Evolutionary conservation across 2,329 filamentous ascomycete genomes (phyloP), one percentile per base, ranked within the genome.

Genomic region (Colletotrichum cordylinicola): DNA sequence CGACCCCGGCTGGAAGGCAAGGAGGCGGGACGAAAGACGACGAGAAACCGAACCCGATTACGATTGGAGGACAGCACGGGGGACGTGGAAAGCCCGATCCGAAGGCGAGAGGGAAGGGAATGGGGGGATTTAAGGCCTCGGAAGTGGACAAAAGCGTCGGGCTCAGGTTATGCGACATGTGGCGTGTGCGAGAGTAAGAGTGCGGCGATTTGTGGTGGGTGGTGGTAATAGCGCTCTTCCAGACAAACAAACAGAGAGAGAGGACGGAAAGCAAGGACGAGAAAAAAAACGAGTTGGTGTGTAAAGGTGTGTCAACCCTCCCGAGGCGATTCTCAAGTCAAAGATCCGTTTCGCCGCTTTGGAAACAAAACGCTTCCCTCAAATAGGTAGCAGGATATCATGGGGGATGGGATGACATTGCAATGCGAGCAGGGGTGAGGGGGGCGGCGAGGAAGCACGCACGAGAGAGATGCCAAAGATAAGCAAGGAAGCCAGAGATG

Each of bases 21-120:
- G 16, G 37, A 64, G 35, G 55, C 61, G 31, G 39, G 37, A 64
- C 48, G 27, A 21, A 21, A 18, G 27, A 35, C 29, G 21, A 21
- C n/a, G 37, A 43, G 24, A 35, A 73, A n/a, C 62, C 73, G 73
- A 75, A 75, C 58, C 24, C 73, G 73, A 73, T 39, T 75, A 75
- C 70, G 73, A 48, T 24, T 71, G 56, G 55, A 21, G 24, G 8
- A 48, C 12, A 58, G 21, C 18, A 24, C 35, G 58, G 70, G 64
- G 52, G 29, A 27, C 12, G 27, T 60, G 56, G 31, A 73, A 55
- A 75, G 64, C 58, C 73, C 56, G 35, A 48, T 18, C 29, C 37
- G 64, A 55, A 13, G 18, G 31, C 29, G 29, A 31, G 8, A 39
- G 35, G 21, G n/a, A 33, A 18, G 27, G 52, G 37, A 16, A 39